Conservation (phyloP, 495 filamentous ascomycete species). For the Penicillium daleae region DNA sequence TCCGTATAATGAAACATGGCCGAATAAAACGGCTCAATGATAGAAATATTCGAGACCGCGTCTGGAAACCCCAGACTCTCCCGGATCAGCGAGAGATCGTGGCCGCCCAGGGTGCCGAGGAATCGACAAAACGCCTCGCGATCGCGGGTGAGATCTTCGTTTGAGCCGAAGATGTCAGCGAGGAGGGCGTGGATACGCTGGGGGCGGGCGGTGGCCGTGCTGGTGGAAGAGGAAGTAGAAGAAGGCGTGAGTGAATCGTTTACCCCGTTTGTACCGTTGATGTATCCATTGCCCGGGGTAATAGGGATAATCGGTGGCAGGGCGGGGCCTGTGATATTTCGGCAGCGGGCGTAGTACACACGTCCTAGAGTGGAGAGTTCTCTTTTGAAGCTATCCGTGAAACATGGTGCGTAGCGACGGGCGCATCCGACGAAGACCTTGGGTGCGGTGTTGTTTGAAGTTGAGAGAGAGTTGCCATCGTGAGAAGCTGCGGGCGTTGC, state of each 20-base stretch:
- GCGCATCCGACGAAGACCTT: slow-evolving; percentile 60
- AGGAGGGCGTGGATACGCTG: slow-evolving; percentile 26
- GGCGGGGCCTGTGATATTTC: slow-evolving; percentile 57
- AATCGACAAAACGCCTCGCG: slow-evolving; percentile 44
- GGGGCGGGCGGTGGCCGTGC: background rate
- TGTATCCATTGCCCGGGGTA: background rate
- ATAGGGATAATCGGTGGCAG: background rate
- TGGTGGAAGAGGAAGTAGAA: background rate
- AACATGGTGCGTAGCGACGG: slow-evolving; percentile 57
- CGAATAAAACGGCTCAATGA: slow-evolving; percentile 52
- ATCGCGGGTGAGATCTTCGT: slow-evolving; percentile 37
- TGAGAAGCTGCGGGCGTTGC: background rate
- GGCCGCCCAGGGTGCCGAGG: slow-evolving; percentile 53
- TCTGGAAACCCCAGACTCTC: slow-evolving; percentile 54
- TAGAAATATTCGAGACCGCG: slow-evolving; percentile 49
- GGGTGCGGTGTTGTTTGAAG: slow-evolving; percentile 13
- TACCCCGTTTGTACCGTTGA: background rate
- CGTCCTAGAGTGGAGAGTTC: slow-evolving; percentile 49
- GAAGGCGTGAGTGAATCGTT: background rate
- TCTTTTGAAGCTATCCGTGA: slow-evolving; percentile 49
- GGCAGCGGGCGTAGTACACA: slow-evolving; percentile 56
- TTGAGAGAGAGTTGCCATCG: background rate
- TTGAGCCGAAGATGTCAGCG: slow-evolving; percentile 34
- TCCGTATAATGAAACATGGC: slow-evolving; percentile 50
- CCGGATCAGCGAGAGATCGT: slow-evolving; percentile 60